Percentiles rank a stretch among this genome's conserved stretches.
phyloP scores from a whole-genome alignment of 192 early-diverging fungal species.

The Backusella sp. region DNA sequence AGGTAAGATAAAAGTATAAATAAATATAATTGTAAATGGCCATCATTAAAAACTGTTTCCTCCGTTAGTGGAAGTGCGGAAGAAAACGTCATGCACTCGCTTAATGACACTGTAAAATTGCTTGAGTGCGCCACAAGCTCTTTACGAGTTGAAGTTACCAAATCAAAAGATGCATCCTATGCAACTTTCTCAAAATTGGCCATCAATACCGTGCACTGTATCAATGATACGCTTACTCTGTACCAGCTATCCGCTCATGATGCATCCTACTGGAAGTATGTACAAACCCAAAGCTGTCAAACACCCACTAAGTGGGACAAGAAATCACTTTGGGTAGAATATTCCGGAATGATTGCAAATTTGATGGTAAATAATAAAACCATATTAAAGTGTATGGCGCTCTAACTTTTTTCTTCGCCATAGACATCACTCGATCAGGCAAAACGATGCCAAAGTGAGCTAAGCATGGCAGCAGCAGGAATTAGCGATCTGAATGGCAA shows the following conservation, averaged over 20 bases:
- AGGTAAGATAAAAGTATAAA: too few relatives aligned
- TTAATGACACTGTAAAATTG: background rate
- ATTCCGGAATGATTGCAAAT: too few relatives aligned
- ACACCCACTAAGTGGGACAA: too few relatives aligned
- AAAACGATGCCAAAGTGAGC: too few relatives aligned
- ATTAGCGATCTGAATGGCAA: too few relatives aligned
- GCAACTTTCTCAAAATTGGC: background rate
- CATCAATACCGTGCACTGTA: background rate
- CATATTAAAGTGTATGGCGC: background rate
- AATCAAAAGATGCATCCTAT: background rate
- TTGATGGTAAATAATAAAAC: background rate
- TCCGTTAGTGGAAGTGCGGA: background rate
- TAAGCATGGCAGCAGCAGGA: too few relatives aligned
- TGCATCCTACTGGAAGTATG: background rate
- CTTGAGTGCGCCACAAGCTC: background rate
- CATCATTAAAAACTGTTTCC: background rate
- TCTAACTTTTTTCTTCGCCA: too few relatives aligned
- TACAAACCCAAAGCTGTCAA: background rate
- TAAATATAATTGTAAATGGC: too few relatives aligned
- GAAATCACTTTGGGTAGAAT: too few relatives aligned
- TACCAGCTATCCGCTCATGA: background rate
- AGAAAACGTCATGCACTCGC: background rate
- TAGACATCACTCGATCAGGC: too few relatives aligned
- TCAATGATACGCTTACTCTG: background rate
- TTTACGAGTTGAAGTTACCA: background rate